These are phyloP conservation scores for Crithidia thermophila DNA, from an alignment of 208 protist species.

Conservation along the genomic window DNA sequence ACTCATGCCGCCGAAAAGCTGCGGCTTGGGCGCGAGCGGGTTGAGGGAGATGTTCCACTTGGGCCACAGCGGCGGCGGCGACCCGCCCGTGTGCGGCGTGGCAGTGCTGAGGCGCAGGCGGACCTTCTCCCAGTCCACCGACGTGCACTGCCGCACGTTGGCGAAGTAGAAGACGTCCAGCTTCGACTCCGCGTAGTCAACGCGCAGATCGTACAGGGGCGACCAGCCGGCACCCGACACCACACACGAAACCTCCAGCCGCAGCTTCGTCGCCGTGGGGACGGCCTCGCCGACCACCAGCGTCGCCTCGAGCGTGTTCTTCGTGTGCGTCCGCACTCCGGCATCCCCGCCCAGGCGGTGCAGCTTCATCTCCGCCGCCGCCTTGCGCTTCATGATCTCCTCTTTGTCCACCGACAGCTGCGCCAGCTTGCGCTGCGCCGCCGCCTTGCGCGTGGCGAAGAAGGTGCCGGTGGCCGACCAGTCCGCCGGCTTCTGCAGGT, in stretches of 20 bases:
- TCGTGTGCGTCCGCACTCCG: conserved; percentile 23
- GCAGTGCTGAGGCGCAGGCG: conserved; percentile 55
- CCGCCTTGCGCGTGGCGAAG: conserved; percentile 23
- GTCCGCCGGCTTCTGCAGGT: conserved; percentile 17
- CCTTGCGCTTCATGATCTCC: conserved; percentile 23
- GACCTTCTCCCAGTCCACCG: conserved; percentile 58
- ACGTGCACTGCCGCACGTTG: conserved; percentile 44
- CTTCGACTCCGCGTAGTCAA: conserved; percentile 30
- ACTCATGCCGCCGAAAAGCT: neutral
- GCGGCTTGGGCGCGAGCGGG: neutral
- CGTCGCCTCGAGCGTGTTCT: conserved; percentile 23
- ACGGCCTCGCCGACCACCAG: conserved; percentile 25
- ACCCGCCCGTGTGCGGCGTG: conserved; percentile 39
- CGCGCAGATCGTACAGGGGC: conserved; percentile 54
- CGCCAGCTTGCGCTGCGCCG: conserved; percentile 13
- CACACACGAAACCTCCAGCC: conserved; percentile 44
- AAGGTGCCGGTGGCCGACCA: conserved; percentile 28
- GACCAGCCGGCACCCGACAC: conserved; percentile 44
- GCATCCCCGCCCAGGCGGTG: conserved; percentile 15
- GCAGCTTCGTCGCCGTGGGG: conserved; percentile 18
- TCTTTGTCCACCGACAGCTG: conserved; percentile 2
- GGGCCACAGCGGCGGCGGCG: conserved; percentile 32
- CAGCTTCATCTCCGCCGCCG: conserved; percentile 5
- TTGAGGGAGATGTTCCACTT: conserved; percentile 41
- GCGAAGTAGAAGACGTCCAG: conserved; percentile 56